Evolutionary conservation across 257 asterid species (phyloP).

Genomic region (Nicotiana noctiflora): DNA sequence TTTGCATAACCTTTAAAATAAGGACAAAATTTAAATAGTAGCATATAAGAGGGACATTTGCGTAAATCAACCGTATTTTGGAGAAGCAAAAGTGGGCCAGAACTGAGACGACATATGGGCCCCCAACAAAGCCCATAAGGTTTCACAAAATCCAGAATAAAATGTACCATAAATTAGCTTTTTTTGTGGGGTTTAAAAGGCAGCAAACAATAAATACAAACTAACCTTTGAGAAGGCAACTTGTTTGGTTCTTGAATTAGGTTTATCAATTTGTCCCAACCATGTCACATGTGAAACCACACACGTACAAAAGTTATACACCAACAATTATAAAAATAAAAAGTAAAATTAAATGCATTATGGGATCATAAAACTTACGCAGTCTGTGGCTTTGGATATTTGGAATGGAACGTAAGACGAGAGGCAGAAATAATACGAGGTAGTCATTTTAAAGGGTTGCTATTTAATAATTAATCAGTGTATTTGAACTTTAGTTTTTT

Average conservation of each 20-base stretch:
- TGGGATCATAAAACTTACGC: not conserved
- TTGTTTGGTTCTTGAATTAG: not conserved
- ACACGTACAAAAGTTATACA: not conserved
- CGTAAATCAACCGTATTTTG: no score
- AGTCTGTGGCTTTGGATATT: not conserved
- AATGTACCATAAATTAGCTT: not conserved
- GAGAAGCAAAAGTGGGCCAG: not conserved
- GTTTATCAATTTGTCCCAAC: not conserved
- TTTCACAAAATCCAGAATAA: not conserved
- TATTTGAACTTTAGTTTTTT: no score
- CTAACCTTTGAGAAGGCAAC: not conserved
- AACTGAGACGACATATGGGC: conserved; percentile 3
- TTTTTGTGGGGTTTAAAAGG: conserved; percentile 3
- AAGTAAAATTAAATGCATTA: no score
- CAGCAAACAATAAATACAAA: not conserved
- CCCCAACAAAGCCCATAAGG: conserved; percentile 1
- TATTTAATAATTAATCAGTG: no score
- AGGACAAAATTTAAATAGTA: no score
- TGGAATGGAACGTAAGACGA: not conserved
- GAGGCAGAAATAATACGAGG: not conserved
- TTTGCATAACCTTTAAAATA: no score
- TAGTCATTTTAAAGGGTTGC: no score
- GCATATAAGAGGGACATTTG: no score
- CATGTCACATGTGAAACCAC: not conserved
- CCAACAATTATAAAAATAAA: not conserved